Conservation (phyloP, 179 eudicot species). For the Silene vulgaris region DNA sequence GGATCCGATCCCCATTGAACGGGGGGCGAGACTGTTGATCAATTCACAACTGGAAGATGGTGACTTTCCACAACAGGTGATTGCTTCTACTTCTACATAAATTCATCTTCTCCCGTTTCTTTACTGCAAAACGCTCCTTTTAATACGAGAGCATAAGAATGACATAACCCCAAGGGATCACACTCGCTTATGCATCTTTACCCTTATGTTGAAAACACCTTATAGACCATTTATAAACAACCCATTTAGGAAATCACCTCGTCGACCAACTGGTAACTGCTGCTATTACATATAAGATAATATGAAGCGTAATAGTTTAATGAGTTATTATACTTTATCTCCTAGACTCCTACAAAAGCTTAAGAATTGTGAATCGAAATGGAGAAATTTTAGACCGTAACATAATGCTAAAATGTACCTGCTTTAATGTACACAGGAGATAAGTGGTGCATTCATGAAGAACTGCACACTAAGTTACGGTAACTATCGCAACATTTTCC, state of each 20-base stretch:
- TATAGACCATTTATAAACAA: too few species aligned
- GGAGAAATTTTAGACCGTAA: not conserved
- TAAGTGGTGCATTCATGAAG: slow-evolving; percentile 15
- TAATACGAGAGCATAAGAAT: not conserved
- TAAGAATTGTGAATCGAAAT: not conserved
- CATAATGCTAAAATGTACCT: not conserved
- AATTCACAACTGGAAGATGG: slow-evolving; percentile 61
- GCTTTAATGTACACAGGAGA: slow-evolving; percentile 1
- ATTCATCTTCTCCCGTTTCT: too few species aligned
- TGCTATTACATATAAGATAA: too few species aligned
- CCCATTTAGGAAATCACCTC: too few species aligned
- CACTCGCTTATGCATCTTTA: too few species aligned
- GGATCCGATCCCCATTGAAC: slow-evolving; percentile 46
- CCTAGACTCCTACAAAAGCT: not conserved
- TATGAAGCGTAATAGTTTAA: too few species aligned
- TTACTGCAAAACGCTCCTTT: not conserved
- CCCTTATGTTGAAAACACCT: too few species aligned
- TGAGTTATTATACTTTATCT: too few species aligned
- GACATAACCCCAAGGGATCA: too few species aligned
- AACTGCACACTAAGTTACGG: slow-evolving; percentile 16
- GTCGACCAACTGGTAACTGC: too few species aligned
- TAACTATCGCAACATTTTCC: slow-evolving; percentile 16
- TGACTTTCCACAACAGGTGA: slow-evolving; percentile 77
- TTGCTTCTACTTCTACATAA: not conserved
- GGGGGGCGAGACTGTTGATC: slow-evolving; percentile 47